phyloP scores from a whole-genome alignment of 805 yeast genomes.

The Ogataea paradorogensis region DNA sequence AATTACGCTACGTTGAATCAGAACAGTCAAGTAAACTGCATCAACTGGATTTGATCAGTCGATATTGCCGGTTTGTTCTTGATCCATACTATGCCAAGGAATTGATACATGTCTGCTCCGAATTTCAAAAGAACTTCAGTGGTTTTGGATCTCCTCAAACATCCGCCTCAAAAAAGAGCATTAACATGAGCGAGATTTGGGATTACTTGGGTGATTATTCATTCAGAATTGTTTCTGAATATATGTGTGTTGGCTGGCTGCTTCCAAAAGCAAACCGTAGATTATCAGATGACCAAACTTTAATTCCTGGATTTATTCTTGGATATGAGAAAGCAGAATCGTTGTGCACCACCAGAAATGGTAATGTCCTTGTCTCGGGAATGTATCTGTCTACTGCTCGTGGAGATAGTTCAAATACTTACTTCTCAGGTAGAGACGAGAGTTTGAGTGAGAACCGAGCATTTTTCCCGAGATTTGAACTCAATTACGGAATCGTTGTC shows the following conservation, averaged over 20 bases:
- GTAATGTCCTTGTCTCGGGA: constrained; percentile 64
- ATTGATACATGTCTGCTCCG: constrained; percentile 20
- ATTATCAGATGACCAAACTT: constrained; percentile 20
- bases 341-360: constrained; percentile 56
- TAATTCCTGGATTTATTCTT: constrained; percentile 63
- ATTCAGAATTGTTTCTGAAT: constrained; percentile 56
- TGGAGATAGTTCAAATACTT: constrained; percentile 50
- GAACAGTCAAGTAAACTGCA: constrained; percentile 33
- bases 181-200: constrained; percentile 15
- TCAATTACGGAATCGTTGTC: constrained; percentile 37
- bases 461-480: constrained; percentile 65
- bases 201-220: constrained; percentile 40
- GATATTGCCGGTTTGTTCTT: constrained; percentile 55
- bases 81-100: constrained; percentile 42
- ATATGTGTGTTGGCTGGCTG: constrained; percentile 77
- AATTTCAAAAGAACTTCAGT: constrained; percentile 9
- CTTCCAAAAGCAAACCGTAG: constrained; percentile 43
- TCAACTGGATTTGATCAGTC: constrained; percentile 55
- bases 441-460: constrained; percentile 54
- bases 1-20: constrained; percentile 42
- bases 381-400: constrained; percentile 72
- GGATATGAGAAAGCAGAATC: constrained; percentile 78
- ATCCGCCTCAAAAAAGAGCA: not conserved
- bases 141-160: not conserved
- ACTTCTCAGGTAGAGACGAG: constrained; percentile 44